phyloP scores from a whole-genome alignment of 768 basidiomycete species.

The Xerocomus potaroensis region DNA sequence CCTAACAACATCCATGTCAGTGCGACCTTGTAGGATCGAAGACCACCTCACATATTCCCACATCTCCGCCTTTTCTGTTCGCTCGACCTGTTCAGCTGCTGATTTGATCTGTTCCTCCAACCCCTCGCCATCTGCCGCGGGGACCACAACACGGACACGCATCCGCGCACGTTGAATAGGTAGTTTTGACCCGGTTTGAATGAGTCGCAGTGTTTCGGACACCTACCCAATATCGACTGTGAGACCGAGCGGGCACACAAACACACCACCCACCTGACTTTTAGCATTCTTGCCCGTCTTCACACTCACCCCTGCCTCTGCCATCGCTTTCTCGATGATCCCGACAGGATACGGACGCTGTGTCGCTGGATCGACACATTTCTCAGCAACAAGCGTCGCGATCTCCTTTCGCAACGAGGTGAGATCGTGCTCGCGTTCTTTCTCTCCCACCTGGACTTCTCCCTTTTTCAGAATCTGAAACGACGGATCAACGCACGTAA shows the following conservation, averaged over 20 bases:
- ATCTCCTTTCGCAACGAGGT: constrained; percentile 82
- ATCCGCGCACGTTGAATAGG: constrained; percentile 93
- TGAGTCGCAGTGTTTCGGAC: constrained; percentile 78
- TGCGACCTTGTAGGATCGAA: not conserved
- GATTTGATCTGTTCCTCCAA: constrained; percentile 69
- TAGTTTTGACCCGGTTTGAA: constrained; percentile 79
- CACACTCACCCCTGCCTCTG: constrained; percentile 90
- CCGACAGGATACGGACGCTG: constrained; percentile 88
- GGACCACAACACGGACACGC: constrained; percentile 82
- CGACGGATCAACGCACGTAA: not conserved
- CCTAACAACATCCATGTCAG: constrained; percentile 43
- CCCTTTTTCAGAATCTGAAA: constrained; percentile 89
- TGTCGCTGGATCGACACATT: constrained; percentile 91
- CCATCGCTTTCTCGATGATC: constrained; percentile 98
- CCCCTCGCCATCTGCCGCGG: constrained; percentile 57
- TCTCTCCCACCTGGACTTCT: constrained; percentile 94
- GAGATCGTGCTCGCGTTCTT: constrained; percentile 91
- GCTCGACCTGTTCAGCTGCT: constrained; percentile 79
- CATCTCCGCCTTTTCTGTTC: constrained; percentile 69
- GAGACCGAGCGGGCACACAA: not conserved
- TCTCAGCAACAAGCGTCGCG: constrained; percentile 89
- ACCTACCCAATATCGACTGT: constrained; percentile 48
- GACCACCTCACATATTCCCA: constrained; percentile 77
- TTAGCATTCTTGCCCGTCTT: constrained; percentile 88
- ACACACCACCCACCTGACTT: constrained; percentile 61